Conservation (phyloP, 1,284 basidiomycete genomes). For the Moesziomyces globuligerus region DNA sequence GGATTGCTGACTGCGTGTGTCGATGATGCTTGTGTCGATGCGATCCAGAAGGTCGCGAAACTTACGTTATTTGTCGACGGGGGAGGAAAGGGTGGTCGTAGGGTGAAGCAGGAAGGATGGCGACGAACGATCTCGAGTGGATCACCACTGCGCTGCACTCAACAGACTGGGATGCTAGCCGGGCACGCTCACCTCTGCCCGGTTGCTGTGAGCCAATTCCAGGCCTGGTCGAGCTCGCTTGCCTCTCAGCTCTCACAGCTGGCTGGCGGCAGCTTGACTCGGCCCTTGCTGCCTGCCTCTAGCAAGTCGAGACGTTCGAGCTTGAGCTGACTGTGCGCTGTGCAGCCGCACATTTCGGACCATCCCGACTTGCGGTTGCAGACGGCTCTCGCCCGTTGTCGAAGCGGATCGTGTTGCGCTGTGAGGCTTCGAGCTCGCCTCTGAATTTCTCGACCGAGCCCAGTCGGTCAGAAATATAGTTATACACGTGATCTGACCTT, state of each 20-base stretch:
- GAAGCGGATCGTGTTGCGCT: background rate
- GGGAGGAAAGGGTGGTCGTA: constrained; percentile 36
- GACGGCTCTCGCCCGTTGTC: background rate
- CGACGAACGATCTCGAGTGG: constrained; percentile 35
- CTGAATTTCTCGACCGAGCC: background rate
- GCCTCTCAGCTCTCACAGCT: too few species aligned
- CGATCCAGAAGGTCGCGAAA: constrained; percentile 20
- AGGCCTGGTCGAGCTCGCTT: background rate
- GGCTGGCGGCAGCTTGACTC: too few species aligned
- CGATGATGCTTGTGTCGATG: constrained; percentile 21
- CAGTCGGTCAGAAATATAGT: background rate
- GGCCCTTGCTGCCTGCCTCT: background rate
- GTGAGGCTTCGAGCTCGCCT: too few species aligned
- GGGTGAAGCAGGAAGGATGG: constrained; percentile 42
- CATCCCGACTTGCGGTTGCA: background rate
- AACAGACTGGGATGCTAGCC: background rate
- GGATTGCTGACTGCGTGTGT: constrained; percentile 2
- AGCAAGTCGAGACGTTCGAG: background rate
- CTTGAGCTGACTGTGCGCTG: background rate
- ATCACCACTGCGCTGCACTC: constrained; percentile 19
- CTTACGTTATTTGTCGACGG: constrained; percentile 47
- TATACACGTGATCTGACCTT: constrained; percentile 3
- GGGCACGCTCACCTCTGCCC: background rate
- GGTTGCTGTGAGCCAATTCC: background rate
- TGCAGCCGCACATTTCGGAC: background rate